Percentiles rank a stretch among this genome's conserved stretches.
phyloP scores from a whole-genome alignment of 441 rosid genomes.

The Aleurites moluccanus region DNA sequence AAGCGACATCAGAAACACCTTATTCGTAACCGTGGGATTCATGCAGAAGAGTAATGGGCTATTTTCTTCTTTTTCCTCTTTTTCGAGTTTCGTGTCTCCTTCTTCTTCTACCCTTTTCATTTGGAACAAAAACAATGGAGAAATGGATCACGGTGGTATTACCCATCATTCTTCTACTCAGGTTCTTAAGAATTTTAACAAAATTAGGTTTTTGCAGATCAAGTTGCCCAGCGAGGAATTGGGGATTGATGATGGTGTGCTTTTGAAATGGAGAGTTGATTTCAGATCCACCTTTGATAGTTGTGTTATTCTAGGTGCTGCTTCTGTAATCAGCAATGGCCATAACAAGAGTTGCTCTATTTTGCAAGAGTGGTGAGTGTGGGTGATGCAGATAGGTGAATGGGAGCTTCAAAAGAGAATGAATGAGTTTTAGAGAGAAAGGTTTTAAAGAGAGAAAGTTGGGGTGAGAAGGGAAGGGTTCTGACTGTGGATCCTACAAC shows the following conservation, averaged over 20 bases:
- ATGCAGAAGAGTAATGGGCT: too few relatives aligned
- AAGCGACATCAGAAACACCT: too few relatives aligned
- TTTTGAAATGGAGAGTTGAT: slow-evolving; percentile 86
- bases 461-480: too few relatives aligned
- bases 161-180: slow-evolving; percentile 95
- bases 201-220: slow-evolving; percentile 72
- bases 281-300: slow-evolving; percentile 87
- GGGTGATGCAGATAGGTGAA: too few relatives aligned
- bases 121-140: slow-evolving; percentile 50
- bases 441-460: too few relatives aligned
- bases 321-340: slow-evolving; percentile 41
- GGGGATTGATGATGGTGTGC: slow-evolving; percentile 71
- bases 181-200: slow-evolving; percentile 73
- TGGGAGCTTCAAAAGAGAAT: too few relatives aligned
- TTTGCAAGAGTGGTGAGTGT: too few relatives aligned
- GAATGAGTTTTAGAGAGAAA: too few relatives aligned
- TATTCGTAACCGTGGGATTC: too few relatives aligned
- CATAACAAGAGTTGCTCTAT: slow-evolving; percentile 18
- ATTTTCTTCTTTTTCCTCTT: slow-evolving; percentile 33
- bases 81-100: too few relatives aligned
- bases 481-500: too few relatives aligned
- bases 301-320: too few relatives aligned
- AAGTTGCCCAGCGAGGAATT: slow-evolving; percentile 82
- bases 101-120: slow-evolving; percentile 42
- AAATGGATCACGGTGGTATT: slow-evolving; percentile 68